These are phyloP conservation scores for Russula vinacea DNA, from an alignment of 768 basidiomycete genomes.

Conservation along the genomic window DNA sequence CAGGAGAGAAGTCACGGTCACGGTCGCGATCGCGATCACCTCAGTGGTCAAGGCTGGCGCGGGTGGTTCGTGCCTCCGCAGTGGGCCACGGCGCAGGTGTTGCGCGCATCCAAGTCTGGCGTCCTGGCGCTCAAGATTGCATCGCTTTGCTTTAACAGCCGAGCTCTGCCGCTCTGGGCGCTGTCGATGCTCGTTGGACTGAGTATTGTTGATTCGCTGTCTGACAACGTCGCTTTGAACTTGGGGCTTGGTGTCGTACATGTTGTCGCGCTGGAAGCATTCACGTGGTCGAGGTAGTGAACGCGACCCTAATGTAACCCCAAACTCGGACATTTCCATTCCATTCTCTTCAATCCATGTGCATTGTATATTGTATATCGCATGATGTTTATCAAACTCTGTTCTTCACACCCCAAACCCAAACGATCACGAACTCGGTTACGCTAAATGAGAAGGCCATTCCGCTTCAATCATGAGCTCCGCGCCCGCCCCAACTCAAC, in stretches of 20 bases:
- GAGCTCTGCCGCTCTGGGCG: conserved; percentile 32
- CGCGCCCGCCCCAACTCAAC: too few species aligned
- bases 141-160: conserved; percentile 32
- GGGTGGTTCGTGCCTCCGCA: not conserved
- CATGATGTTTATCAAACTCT: conserved; percentile 3
- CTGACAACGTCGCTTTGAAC: conserved; percentile 41
- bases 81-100: not conserved
- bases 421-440: too few species aligned
- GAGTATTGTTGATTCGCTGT: conserved; percentile 48
- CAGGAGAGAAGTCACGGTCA: not conserved
- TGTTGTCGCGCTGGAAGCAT: conserved; percentile 30
- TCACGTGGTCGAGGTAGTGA: not conserved
- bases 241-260: conserved; percentile 43
- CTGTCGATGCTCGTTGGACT: conserved; percentile 36
- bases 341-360: not conserved
- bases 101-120: conserved; percentile 30
- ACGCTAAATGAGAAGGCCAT: too few species aligned
- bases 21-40: not conserved
- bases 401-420: too few species aligned
- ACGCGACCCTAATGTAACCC: not conserved
- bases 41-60: not conserved
- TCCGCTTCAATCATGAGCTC: too few species aligned
- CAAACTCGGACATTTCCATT: not conserved
- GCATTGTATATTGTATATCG: conserved; percentile 18
- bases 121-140: conserved; percentile 31